phyloP scores from a whole-genome alignment of 176 grass and related monocot species.

The maize (Zea mays) region DNA sequence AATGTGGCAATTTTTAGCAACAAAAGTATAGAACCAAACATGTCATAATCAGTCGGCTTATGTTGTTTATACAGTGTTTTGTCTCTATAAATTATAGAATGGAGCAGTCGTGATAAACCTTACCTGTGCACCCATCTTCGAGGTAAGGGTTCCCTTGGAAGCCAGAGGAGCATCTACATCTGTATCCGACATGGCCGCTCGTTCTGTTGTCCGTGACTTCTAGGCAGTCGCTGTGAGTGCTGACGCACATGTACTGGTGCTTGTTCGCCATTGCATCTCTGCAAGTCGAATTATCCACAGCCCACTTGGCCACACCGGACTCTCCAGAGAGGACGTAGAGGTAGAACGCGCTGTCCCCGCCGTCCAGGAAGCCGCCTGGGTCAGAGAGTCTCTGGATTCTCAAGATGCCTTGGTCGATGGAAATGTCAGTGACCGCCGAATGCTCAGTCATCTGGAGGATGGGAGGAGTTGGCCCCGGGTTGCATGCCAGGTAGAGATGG shows the following conservation, averaged over 20 bases:
- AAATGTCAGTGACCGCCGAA: neutral
- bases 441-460: neutral
- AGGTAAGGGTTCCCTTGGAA: slow-evolving; percentile 54
- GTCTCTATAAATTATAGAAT: too few relatives aligned
- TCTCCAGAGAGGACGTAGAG: slow-evolving; percentile 28
- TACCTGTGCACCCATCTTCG: slow-evolving; percentile 35
- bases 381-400: neutral
- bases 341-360: slow-evolving; percentile 17
- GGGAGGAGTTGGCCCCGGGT: neutral
- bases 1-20: too few relatives aligned
- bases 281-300: slow-evolving; percentile 23
- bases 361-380: neutral
- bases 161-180: slow-evolving; percentile 34
- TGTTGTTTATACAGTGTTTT: too few relatives aligned
- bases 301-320: slow-evolving; percentile 22
- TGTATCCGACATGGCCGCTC: slow-evolving; percentile 18
- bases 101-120: neutral
- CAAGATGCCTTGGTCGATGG: neutral
- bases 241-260: neutral
- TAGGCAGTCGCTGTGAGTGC: slow-evolving; percentile 4
- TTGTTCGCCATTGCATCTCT: neutral
- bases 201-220: slow-evolving; percentile 24
- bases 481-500: slow-evolving; percentile 2
- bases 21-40: too few relatives aligned
- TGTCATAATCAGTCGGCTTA: too few relatives aligned